Conservation (phyloP, 1,284 basidiomycete species). For the Malassezia japonica region DNA sequence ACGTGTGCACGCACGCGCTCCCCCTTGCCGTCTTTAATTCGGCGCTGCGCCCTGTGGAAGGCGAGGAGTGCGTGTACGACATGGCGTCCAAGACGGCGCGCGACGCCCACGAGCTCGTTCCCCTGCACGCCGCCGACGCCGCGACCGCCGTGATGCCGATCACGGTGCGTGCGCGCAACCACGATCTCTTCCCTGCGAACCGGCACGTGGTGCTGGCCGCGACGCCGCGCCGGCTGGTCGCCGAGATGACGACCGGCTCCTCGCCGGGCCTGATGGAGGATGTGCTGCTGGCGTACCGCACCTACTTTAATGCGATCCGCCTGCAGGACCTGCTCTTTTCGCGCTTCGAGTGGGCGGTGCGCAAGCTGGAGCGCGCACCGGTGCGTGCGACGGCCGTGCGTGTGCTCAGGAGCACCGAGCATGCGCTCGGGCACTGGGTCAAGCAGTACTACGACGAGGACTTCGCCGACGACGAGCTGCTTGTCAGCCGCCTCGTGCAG, state of each 20-base stretch:
- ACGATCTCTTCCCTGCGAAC: neutral
- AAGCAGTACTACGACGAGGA: constrained; percentile 10
- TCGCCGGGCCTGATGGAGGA: constrained; percentile 13
- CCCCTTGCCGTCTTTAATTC: constrained; percentile 8
- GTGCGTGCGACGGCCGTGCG: neutral
- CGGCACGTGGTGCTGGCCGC: constrained; percentile 12
- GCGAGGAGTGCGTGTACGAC: constrained; percentile 2
- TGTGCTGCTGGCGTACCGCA: constrained; percentile 12
- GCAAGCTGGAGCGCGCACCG: neutral
- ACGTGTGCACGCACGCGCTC: neutral
- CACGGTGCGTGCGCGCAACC: constrained; percentile 5
- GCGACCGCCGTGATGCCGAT: neutral
- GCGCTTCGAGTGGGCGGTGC: constrained; percentile 16
- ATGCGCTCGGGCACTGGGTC: constrained; percentile 13
- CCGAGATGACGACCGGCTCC: constrained; percentile 14
- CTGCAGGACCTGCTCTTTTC: constrained; percentile 11
- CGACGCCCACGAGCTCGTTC: neutral
- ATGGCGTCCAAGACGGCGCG: constrained; percentile 1
- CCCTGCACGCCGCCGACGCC: neutral
- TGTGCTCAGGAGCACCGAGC: constrained; percentile 8
- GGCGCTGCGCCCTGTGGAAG: neutral
- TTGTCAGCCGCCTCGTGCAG: constrained; percentile 3
- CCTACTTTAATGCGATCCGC: constrained; percentile 7
- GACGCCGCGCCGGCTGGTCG: constrained; percentile 14
- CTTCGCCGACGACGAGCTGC: constrained; percentile 2